Evolutionary conservation across 2,329 filamentous ascomycete species (phyloP).

Genomic region (Diaporthe citrichinensis): DNA sequence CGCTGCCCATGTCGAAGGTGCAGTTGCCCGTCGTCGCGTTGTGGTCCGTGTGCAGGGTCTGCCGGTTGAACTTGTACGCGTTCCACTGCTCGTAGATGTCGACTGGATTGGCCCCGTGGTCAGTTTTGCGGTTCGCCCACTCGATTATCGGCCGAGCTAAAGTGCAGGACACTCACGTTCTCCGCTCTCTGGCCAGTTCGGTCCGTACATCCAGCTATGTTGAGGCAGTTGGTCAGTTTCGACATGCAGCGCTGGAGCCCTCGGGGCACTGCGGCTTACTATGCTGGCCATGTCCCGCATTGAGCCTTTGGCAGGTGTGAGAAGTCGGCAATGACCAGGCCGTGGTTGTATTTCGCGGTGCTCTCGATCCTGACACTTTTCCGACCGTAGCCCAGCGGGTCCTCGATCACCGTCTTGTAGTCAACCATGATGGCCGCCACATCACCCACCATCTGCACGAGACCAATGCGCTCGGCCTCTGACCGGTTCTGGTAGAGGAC

Average conservation of each 20-base stretch:
- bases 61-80: conserved; percentile 26
- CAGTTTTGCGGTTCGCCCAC: not conserved
- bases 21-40: conserved; percentile 33
- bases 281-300: conserved; percentile 82
- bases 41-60: conserved; percentile 32
- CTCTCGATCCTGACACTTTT: conserved; percentile 77
- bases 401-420: conserved; percentile 41
- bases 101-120: not conserved
- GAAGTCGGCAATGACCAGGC: conserved; percentile 79
- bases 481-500: conserved; percentile 65
- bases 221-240: not conserved
- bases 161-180: not conserved
- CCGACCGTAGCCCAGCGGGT: conserved; percentile 50
- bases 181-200: conserved; percentile 24
- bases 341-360: conserved; percentile 72
- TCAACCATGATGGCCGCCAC: conserved; percentile 60
- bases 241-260: not conserved
- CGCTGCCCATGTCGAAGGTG: conserved; percentile 11
- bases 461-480: conserved; percentile 53
- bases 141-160: not conserved
- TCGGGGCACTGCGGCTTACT: conserved; percentile 57
- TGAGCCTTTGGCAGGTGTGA: conserved; percentile 75
- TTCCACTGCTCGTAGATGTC: conserved; percentile 40
- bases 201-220: conserved; percentile 31
- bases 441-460: conserved; percentile 51